Evolutionary conservation across 306 rosid genomes (phyloP).

Genomic region (Rosa persica): DNA sequence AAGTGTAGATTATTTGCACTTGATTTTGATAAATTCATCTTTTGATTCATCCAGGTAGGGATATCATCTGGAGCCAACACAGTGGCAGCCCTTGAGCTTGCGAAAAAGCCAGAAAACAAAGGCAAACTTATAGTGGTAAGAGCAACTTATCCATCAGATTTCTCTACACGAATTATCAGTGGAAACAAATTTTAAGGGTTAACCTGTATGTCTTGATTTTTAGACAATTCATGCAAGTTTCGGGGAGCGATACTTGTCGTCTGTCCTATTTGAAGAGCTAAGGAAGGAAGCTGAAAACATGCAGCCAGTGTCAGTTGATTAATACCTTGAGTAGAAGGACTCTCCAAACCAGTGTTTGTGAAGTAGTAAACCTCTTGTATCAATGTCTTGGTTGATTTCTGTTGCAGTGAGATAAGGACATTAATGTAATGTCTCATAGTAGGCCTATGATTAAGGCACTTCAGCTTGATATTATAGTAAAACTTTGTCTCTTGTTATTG

Average conservation of each 20-base stretch:
- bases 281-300: slow-evolving; percentile 87
- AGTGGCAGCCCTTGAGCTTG: slow-evolving; percentile 80
- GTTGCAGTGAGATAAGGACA: background rate
- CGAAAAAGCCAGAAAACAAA: slow-evolving; percentile 81
- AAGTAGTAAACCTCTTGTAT: slow-evolving; percentile 9
- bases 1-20: background rate
- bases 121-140: slow-evolving; percentile 98
- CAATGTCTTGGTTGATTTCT: slow-evolving; percentile 16
- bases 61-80: slow-evolving; percentile 97
- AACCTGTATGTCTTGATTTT: slow-evolving; percentile 8
- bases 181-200: background rate
- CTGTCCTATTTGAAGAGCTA: slow-evolving; percentile 80
- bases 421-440: background rate
- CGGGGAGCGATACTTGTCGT: slow-evolving; percentile 92
- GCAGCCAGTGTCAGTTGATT: slow-evolving; percentile 94
- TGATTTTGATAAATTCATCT: background rate
- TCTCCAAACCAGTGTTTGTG: slow-evolving; percentile 8
- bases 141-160: background rate
- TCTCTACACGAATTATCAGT: background rate
- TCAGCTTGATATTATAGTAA: background rate
- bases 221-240: slow-evolving; percentile 96
- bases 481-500: background rate
- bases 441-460: background rate
- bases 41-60: slow-evolving; percentile 63
- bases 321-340: slow-evolving; percentile 1